These are phyloP conservation scores for Aspergillus eucalypticola DNA, from an alignment of 2,329 filamentous ascomycete species.

Conservation along the genomic window DNA sequence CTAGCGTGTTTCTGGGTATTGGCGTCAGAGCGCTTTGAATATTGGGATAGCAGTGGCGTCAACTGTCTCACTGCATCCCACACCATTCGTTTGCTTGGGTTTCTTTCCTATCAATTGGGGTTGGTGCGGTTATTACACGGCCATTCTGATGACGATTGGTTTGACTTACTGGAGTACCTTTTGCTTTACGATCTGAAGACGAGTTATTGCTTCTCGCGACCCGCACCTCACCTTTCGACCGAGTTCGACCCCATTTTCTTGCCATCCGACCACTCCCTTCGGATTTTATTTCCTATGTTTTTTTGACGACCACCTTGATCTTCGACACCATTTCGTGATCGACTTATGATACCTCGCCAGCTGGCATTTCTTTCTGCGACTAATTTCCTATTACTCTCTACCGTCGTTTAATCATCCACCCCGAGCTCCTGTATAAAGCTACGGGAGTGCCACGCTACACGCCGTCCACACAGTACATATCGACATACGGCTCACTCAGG, in stretches of 20 bases:
- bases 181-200: neutral
- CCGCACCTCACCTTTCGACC: conserved; percentile 2
- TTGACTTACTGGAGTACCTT: neutral
- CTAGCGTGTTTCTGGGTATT: neutral
- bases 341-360: conserved; percentile 26
- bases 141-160: conserved; percentile 14
- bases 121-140: conserved; percentile 7
- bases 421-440: conserved; percentile 32
- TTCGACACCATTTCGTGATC: conserved; percentile 18
- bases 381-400: conserved; percentile 30
- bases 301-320: conserved; percentile 18
- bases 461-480: conserved; percentile 33
- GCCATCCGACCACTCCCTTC: conserved; percentile 16
- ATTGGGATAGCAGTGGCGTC: conserved; percentile 1
- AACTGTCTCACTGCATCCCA: conserved; percentile 10
- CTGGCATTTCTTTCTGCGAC: conserved; percentile 30
- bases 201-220: neutral
- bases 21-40: conserved; percentile 8
- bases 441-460: conserved; percentile 22
- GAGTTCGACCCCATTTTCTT: conserved; percentile 4
- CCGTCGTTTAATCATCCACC: conserved; percentile 34
- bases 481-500: conserved; percentile 22
- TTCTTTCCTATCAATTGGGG: neutral
- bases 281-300: conserved; percentile 25
- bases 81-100: conserved; percentile 20